These are phyloP conservation scores for Quercus rubra DNA, from an alignment of 306 rosid species.

Conservation along the genomic window DNA sequence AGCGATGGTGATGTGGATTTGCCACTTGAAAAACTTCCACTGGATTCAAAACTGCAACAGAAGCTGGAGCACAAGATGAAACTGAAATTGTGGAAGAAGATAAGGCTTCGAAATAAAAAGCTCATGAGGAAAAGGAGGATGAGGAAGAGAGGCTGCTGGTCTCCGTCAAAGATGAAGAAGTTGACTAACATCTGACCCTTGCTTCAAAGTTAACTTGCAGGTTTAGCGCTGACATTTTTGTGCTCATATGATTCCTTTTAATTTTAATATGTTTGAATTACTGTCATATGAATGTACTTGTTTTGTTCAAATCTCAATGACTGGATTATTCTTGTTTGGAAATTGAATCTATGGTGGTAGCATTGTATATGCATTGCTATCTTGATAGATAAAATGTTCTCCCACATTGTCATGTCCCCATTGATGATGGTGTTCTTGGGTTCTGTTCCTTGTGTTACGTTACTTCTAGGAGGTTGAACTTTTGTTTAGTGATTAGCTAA, in stretches of 20 bases:
- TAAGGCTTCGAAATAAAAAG: not conserved
- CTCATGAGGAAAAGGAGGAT: not conserved
- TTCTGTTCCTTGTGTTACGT: not conserved
- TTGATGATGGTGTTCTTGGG: not conserved
- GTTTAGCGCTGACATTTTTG: not conserved
- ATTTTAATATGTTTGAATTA: not conserved
- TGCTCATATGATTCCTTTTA: not conserved
- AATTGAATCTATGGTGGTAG: not conserved
- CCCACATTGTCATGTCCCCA: too few relatives aligned
- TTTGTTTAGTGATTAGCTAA: too few relatives aligned
- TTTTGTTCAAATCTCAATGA: not conserved
- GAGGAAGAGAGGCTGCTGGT: not conserved
- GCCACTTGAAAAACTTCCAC: not conserved
- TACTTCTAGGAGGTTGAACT: too few relatives aligned
- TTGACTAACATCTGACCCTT: not conserved
- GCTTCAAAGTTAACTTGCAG: not conserved
- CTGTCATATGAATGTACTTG: not conserved
- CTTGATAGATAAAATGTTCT: not conserved
- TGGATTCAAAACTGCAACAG: not conserved
- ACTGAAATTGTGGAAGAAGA: not conserved
- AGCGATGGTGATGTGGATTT: not conserved
- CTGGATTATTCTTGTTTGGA: too few relatives aligned
- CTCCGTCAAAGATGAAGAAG: not conserved
- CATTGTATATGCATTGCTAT: not conserved
- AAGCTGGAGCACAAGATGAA: slow-evolving; percentile 6